Conservation (phyloP, 768 basidiomycete species). For the Cystofilobasidium bisporidii region DNA sequence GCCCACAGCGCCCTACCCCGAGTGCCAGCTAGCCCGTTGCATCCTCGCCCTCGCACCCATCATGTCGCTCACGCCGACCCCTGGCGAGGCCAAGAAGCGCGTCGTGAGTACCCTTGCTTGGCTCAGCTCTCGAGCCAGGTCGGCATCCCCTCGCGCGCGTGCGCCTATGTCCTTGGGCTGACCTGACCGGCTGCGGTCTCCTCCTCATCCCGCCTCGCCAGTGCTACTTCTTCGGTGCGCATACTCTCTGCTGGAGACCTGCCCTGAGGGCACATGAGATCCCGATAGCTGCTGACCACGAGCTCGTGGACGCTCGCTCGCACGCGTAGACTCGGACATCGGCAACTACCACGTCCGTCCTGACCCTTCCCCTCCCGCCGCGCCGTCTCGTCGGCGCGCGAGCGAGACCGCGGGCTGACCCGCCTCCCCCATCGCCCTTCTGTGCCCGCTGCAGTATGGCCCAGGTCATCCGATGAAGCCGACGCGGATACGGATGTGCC, state of each 20-base stretch:
- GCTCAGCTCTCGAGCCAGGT: neutral
- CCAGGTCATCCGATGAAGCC: constrained; percentile 74
- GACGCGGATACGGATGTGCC: constrained; percentile 97
- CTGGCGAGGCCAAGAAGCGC: constrained; percentile 26
- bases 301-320: neutral
- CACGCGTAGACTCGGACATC: constrained; percentile 48
- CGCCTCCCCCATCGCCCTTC: neutral
- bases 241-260: no score
- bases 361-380: no score
- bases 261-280: no score
- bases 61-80: constrained; percentile 24
- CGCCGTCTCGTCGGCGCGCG: neutral
- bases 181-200: no score
- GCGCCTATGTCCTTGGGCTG: no score
- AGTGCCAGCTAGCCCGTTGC: no score
- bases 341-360: constrained; percentile 70
- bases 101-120: neutral
- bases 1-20: no score
- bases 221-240: constrained; percentile 30
- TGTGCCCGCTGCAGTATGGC: constrained; percentile 17
- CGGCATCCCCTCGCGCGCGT: neutral
- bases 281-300: no score
- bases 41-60: no score
- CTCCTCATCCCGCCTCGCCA: neutral
- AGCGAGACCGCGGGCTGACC: neutral